A percentile compares a stretch with the other conserved stretches of the same genome.
Evolutionary conservation across 768 basidiomycete species (phyloP).

Genomic region (Mycena vitilis): DNA sequence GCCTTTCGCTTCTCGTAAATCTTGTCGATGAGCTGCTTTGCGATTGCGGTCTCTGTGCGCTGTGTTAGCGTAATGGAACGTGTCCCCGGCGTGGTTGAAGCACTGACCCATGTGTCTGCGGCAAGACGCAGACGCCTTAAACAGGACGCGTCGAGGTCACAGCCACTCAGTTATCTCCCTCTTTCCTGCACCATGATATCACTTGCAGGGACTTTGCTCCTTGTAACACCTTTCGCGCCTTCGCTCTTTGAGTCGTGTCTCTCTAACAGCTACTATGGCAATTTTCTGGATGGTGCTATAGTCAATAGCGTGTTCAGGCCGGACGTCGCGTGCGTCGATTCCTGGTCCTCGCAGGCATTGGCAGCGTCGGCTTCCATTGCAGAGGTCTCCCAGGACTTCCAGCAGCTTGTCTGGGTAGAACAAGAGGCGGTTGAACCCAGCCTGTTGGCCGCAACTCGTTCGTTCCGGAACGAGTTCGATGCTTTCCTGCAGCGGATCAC

Average conservation of each 20-base stretch:
- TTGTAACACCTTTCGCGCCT: constrained; percentile 59
- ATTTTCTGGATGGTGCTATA: constrained; percentile 55
- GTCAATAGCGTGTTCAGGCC: constrained; percentile 61
- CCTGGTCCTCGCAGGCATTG: constrained; percentile 43
- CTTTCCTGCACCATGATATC: constrained; percentile 32
- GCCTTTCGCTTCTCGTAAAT: constrained; percentile 97
- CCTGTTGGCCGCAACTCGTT: constrained; percentile 49
- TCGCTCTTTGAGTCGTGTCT: constrained; percentile 61
- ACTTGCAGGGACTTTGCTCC: constrained; percentile 48
- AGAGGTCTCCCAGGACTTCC: constrained; percentile 39
- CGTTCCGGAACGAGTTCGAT: constrained; percentile 47
- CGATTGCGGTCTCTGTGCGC: constrained; percentile 72
- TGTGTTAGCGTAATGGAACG: constrained; percentile 20
- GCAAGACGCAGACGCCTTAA: constrained; percentile 8
- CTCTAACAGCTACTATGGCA: constrained; percentile 64
- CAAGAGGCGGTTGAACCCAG: constrained; percentile 61
- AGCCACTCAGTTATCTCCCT: constrained; percentile 27
- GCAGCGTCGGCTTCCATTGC: constrained; percentile 43
- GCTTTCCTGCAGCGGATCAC: constrained; percentile 48
- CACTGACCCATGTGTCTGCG: constrained; percentile 43
- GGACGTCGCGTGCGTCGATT: constrained; percentile 54
- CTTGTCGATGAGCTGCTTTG: constrained; percentile 89
- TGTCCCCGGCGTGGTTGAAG: neutral
- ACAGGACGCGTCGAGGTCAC: constrained; percentile 15
- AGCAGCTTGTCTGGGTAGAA: constrained; percentile 72